A percentile compares a stretch with the other conserved stretches of the same genome.
phyloP scores from a whole-genome alignment of 1,284 basidiomycete genomes.

The Trichosporon sp. region DNA sequence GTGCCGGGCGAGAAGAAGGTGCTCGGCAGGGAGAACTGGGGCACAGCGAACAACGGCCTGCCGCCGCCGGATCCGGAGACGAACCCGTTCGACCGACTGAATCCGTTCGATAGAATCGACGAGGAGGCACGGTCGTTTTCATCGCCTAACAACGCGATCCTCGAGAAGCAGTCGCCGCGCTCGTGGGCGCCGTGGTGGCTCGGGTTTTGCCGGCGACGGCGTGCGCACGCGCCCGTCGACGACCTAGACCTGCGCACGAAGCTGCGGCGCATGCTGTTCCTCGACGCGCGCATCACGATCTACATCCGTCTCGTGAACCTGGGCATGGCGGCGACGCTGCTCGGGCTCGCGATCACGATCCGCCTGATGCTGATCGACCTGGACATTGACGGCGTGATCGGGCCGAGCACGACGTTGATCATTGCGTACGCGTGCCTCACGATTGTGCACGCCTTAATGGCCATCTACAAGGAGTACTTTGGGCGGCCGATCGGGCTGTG shows the following conservation, averaged over 20 bases:
- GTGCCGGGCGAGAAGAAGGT: not conserved
- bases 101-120: constrained; percentile 24
- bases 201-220: not conserved
- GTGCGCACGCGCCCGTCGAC: constrained; percentile 14
- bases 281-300: constrained; percentile 54
- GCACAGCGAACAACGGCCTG: constrained; percentile 1
- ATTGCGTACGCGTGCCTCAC: constrained; percentile 54
- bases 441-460: constrained; percentile 52
- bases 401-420: constrained; percentile 53
- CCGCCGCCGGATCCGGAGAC: constrained; percentile 8
- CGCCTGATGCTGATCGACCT: constrained; percentile 39
- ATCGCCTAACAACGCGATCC: not conserved
- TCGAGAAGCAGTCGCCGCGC: not conserved
- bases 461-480: constrained; percentile 54
- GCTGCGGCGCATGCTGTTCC: constrained; percentile 47
- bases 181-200: constrained; percentile 2
- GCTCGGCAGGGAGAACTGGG: constrained; percentile 9
- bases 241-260: constrained; percentile 30
- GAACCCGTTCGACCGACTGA: constrained; percentile 19
- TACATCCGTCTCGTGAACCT: constrained; percentile 54
- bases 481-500: constrained; percentile 57
- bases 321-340: constrained; percentile 47
- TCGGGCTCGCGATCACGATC: constrained; percentile 52
- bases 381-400: constrained; percentile 51
- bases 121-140: constrained; percentile 16